These are phyloP conservation scores for Rubia balearica DNA, from an alignment of 305 asterid genomes.

Conservation along the genomic window DNA sequence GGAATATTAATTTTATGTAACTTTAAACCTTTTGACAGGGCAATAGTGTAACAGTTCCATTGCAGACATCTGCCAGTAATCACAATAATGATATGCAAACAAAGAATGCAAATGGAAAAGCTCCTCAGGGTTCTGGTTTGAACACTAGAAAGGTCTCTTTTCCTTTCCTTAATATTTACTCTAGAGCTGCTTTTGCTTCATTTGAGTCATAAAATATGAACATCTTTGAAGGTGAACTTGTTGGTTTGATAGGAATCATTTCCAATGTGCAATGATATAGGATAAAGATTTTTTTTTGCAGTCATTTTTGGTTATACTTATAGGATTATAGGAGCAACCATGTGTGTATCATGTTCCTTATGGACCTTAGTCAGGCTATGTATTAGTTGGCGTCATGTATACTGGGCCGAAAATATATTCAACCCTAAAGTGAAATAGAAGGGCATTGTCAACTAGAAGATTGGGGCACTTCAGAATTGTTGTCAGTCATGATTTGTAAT, in stretches of 20 bases:
- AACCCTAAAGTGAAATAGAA: not conserved
- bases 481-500: not conserved
- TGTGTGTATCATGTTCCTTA: not conserved
- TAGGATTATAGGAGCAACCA: not conserved
- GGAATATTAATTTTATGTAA: not conserved
- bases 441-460: not conserved
- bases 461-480: not conserved
- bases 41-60: slow-evolving; percentile 32
- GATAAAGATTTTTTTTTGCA: not conserved
- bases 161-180: slow-evolving; percentile 18
- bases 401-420: not conserved
- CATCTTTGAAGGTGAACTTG: not conserved
- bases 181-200: slow-evolving; percentile 6
- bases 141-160: slow-evolving; percentile 46
- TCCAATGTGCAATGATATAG: not conserved
- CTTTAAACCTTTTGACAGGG: slow-evolving; percentile 44
- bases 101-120: slow-evolving; percentile 27
- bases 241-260: not conserved
- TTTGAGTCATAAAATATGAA: not conserved
- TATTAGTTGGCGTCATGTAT: not conserved
- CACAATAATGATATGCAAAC: slow-evolving; percentile 26
- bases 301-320: not conserved
- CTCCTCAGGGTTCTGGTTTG: slow-evolving; percentile 25
- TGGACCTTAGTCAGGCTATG: not conserved
- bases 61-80: slow-evolving; percentile 27